A percentile compares a stretch with the other conserved stretches of the same genome.
phyloP scores from a whole-genome alignment of 2,329 filamentous ascomycete species.

The Aurifilum marmelostoma region DNA sequence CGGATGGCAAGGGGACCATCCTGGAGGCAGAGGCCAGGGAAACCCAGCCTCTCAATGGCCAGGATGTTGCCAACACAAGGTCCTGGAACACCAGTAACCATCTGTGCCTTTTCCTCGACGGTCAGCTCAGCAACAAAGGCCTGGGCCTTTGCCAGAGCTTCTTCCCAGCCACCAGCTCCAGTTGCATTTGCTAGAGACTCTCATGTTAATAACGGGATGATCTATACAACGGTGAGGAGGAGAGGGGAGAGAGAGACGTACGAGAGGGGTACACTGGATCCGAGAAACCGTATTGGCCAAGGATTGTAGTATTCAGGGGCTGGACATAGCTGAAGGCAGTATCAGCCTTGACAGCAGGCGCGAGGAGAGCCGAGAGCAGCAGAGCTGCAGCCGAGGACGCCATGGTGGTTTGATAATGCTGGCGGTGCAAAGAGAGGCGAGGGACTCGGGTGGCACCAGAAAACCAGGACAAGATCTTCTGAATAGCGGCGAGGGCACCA shows the following conservation, averaged over 20 bases:
- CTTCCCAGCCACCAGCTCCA: constrained; percentile 41
- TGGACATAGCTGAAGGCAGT: constrained; percentile 44
- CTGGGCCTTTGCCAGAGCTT: constrained; percentile 42
- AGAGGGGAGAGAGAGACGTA: constrained; percentile 33
- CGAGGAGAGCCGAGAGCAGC: constrained; percentile 23
- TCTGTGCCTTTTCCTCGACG: constrained; percentile 59
- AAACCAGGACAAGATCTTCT: neutral
- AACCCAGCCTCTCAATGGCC: constrained; percentile 57
- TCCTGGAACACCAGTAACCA: constrained; percentile 31
- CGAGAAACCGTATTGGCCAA: constrained; percentile 45
- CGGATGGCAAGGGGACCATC: constrained; percentile 71
- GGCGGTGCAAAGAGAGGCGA: neutral
- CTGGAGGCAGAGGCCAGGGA: constrained; percentile 66
- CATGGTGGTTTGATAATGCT: constrained; percentile 9
- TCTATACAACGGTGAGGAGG: neutral
- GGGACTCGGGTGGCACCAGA: constrained; percentile 6
- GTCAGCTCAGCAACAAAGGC: constrained; percentile 67
- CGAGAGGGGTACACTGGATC: constrained; percentile 42
- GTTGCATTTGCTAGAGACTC: constrained; percentile 40
- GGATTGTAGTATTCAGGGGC: constrained; percentile 45
- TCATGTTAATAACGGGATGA: neutral
- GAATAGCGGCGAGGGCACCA: neutral
- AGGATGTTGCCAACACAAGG: constrained; percentile 41
- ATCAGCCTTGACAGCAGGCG: constrained; percentile 31
- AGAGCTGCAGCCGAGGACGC: constrained; percentile 21